A percentile compares a stretch with the other conserved stretches of the same genome.
These are phyloP conservation scores for Lentinus tigrinus DNA, from an alignment of 768 basidiomycete genomes.

Conservation along the genomic window DNA sequence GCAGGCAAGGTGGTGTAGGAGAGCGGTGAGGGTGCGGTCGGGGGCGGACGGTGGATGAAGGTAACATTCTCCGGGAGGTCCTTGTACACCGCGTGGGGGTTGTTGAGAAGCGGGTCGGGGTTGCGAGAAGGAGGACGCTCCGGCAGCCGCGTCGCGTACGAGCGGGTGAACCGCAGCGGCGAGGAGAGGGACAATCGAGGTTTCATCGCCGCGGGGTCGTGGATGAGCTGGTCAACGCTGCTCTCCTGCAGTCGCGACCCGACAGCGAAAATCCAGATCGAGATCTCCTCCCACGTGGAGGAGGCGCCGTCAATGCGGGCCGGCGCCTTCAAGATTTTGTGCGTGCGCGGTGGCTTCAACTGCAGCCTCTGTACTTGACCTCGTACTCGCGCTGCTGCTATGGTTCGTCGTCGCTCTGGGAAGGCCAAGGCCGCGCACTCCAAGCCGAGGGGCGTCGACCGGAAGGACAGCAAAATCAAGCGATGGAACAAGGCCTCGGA, in stretches of 20 bases:
- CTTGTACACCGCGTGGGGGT: slow-evolving; percentile 23
- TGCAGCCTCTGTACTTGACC: background rate
- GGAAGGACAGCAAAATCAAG: slow-evolving; percentile 51
- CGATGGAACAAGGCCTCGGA: slow-evolving; percentile 70
- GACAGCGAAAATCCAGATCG: no score
- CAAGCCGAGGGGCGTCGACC: slow-evolving; percentile 50
- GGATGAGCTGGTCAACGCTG: background rate
- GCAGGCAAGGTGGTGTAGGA: slow-evolving; percentile 69
- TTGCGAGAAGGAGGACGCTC: slow-evolving; percentile 27
- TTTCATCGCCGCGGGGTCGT: slow-evolving; percentile 15
- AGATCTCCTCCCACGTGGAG: no score
- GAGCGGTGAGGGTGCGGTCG: slow-evolving; percentile 68
- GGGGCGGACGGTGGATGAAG: slow-evolving; percentile 85
- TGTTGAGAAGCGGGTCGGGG: slow-evolving; percentile 32
- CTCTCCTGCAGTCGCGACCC: no score
- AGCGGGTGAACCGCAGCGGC: slow-evolving; percentile 15
- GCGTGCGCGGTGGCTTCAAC: background rate
- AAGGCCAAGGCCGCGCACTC: slow-evolving; percentile 32
- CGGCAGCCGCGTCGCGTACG: slow-evolving; percentile 30
- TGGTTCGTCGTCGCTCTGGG: slow-evolving; percentile 47
- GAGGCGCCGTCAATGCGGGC: no score
- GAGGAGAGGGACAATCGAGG: slow-evolving; percentile 9
- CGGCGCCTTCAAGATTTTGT: background rate
- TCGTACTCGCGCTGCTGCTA: slow-evolving; percentile 19
- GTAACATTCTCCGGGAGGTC: slow-evolving; percentile 49